A percentile compares a stretch with the other conserved stretches of the same genome.
Evolutionary conservation across 108 stramenopile species (phyloP).

Genomic region (Fistulifera pelliculosa): DNA sequence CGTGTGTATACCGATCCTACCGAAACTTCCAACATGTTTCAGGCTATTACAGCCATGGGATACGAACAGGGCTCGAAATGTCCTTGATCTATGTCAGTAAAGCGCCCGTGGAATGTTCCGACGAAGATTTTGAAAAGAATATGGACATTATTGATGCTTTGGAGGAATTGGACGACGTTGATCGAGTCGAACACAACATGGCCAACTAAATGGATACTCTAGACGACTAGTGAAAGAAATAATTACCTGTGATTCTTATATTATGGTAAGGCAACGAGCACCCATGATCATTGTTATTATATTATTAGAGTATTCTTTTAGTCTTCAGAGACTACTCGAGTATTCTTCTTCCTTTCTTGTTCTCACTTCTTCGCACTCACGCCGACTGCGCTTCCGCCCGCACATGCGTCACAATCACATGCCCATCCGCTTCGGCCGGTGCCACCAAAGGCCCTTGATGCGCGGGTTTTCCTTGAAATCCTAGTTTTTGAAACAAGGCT

Average conservation of each 20-base stretch:
- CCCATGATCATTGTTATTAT: too few relatives aligned
- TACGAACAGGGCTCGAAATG: conserved; percentile 51
- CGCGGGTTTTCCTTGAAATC: conserved; percentile 86
- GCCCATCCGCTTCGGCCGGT: conserved; percentile 46
- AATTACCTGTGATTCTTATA: too few relatives aligned
- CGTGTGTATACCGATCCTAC: conserved; percentile 75
- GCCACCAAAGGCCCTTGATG: conserved; percentile 80
- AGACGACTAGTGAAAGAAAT: too few relatives aligned
- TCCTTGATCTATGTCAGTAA: conserved; percentile 64
- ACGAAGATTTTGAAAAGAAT: conserved; percentile 93
- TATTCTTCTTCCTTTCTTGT: too few relatives aligned
- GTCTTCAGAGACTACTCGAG: too few relatives aligned
- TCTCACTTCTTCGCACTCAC: too few relatives aligned
- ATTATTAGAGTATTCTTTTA: too few relatives aligned
- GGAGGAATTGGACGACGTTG: conserved; percentile 93
- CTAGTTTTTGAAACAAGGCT: conserved; percentile 80
- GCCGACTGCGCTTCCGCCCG: conserved; percentile 9
- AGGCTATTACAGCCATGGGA: conserved; percentile 54
- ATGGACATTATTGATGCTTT: conserved; percentile 88
- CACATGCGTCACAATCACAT: conserved; percentile 66
- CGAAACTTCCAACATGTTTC: conserved; percentile 61
- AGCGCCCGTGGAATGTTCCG: conserved; percentile 79
- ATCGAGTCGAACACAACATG: conserved; percentile 96
- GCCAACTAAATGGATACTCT: conserved; percentile 54
- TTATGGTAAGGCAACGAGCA: too few relatives aligned